Base-by-base conservation (phyloP, 2,329 filamentous ascomycete species). In the Neopestalotiopsis clavispora region DNA sequence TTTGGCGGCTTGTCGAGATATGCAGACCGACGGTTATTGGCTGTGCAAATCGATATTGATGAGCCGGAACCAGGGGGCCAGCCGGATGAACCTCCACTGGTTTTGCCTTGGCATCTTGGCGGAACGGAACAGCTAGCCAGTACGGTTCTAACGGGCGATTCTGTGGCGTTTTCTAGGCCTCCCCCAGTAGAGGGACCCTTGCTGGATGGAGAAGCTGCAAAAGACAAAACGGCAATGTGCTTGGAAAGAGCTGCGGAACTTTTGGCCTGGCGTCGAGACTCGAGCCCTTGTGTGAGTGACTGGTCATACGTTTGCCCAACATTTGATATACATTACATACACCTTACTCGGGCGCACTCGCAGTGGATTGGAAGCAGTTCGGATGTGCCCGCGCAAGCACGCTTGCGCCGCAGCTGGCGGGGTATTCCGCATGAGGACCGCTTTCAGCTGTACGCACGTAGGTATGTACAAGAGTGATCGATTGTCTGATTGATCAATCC, bases 91-190 rank as follows among this genome's bases (percentile, higher is more conserved):
- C 45, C 45, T 52, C 45, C 30, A 38, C 59, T 62, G 59, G 52
- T 23, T 67, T 56, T 56, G 65, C 65, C 65, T 67, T 67, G 65
- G 65, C 65, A 60, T 58, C 65, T 68, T 69, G 65, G 68, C 61
- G 49, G 23, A 59, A 49, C 61, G 61, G 61, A 45, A 20, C 61
- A 49, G 61, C 61, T 64, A 64, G 61, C 61, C 61, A 45, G 20
- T 64, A 64, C 61, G 40, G 61, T 38, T 30, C 61, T 64, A n/a
- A 38, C 20, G 61, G 23, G 57, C 57, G 57, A 34, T 28, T 52
- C 28, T 34, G 57, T 59, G 57, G 57, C 57, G 57, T 34, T 59
- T 59, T 59, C 57, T 59, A 59, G 57, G 14, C 57, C 57, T 28
- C 57, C 57, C 38, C 61, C 14, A 30, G 40, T 3, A 34, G 20